A percentile compares a stretch with the other conserved stretches of the same genome.
phyloP scores from a whole-genome alignment of 352 stramenopile genomes.

The Halophytophthora batemanensis region DNA sequence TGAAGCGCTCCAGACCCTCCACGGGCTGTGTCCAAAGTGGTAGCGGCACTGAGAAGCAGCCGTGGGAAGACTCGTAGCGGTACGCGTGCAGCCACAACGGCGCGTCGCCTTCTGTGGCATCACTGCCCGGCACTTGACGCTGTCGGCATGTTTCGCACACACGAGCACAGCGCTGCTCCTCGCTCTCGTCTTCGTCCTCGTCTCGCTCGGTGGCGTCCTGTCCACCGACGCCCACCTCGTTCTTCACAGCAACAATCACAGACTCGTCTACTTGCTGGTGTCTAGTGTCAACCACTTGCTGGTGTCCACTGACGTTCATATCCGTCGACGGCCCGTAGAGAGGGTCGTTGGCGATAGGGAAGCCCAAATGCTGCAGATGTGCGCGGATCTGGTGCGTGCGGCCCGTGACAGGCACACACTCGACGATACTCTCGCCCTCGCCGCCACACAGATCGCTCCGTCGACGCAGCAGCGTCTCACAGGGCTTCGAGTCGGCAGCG shows the following conservation, averaged over 20 bases:
- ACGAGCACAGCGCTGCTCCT: slow-evolving; percentile 16
- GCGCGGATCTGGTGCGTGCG: slow-evolving; percentile 95
- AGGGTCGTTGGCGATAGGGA: slow-evolving; percentile 94
- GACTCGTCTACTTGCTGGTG: background rate
- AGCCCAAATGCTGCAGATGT: slow-evolving; percentile 86
- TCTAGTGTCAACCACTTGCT: background rate
- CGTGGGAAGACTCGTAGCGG: slow-evolving; percentile 36
- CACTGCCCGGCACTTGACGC: background rate
- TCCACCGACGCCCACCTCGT: background rate
- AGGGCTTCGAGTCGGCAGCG: slow-evolving; percentile 27
- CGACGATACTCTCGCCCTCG: slow-evolving; percentile 64
- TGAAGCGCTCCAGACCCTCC: no score
- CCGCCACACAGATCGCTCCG: slow-evolving; percentile 17
- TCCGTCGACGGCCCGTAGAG: slow-evolving; percentile 69
- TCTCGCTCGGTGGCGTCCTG: no score
- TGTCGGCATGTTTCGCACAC: slow-evolving; percentile 18
- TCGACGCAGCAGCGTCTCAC: slow-evolving; percentile 40
- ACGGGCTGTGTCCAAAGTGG: no score
- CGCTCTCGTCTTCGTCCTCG: slow-evolving; percentile 6
- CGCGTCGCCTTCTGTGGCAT: slow-evolving; percentile 10
- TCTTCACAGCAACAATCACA: background rate
- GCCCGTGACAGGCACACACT: slow-evolving; percentile 89
- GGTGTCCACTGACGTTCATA: background rate
- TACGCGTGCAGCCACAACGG: slow-evolving; percentile 55
- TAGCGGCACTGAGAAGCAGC: slow-evolving; percentile 40